Conservation (phyloP, 2,329 filamentous ascomycete species). For the Sporothrix pallida region DNA sequence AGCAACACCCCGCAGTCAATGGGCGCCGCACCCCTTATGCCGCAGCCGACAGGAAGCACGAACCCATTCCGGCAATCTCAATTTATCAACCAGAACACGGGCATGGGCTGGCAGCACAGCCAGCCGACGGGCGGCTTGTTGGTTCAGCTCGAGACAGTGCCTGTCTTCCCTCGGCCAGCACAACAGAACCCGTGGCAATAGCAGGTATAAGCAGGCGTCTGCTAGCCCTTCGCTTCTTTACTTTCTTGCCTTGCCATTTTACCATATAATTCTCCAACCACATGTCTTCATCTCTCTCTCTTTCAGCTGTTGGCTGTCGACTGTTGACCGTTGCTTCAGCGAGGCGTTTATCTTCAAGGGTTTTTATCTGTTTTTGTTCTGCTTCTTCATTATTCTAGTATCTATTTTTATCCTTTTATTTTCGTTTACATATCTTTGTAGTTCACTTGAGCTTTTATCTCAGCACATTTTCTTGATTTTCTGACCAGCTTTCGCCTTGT, state of each 20-base stretch:
- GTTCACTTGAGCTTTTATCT: not conserved
- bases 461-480: not conserved
- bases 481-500: not conserved
- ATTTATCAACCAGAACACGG: slow-evolving; percentile 87
- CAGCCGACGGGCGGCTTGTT: slow-evolving; percentile 81
- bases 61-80: slow-evolving; percentile 93
- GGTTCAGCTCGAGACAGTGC: slow-evolving; percentile 78
- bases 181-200: slow-evolving; percentile 67
- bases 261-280: not conserved
- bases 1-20: slow-evolving; percentile 61
- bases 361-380: not conserved
- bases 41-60: slow-evolving; percentile 84
- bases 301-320: slow-evolving; percentile 26
- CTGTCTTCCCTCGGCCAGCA: slow-evolving; percentile 83
- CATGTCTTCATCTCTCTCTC: slow-evolving; percentile 10
- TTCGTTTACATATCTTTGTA: slow-evolving; percentile 19
- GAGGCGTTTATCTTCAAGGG: slow-evolving; percentile 34
- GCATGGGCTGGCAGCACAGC: slow-evolving; percentile 84
- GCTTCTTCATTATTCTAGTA: not conserved
- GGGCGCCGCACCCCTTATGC: slow-evolving; percentile 58
- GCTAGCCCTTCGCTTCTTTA: not conserved
- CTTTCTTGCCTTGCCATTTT: not conserved
- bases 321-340: slow-evolving; percentile 33
- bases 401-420: not conserved
- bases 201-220: not conserved